Conservation (phyloP, 352 stramenopile species). For the Phytophthora pinifolia region DNA sequence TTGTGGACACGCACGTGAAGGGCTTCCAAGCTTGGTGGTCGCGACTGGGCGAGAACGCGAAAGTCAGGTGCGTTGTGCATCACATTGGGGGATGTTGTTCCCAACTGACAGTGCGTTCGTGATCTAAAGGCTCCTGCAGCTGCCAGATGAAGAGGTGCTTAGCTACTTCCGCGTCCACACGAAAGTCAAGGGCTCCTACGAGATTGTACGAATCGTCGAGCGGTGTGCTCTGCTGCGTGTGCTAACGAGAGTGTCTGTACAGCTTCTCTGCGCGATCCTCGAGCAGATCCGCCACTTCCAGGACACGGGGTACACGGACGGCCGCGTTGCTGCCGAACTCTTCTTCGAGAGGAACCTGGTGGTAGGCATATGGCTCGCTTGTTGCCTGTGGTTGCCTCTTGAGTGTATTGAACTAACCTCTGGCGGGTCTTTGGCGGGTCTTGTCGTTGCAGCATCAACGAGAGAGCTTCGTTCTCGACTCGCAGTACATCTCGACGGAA, state of each 20-base stretch:
- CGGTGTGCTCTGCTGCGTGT: neutral
- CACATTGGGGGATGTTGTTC: neutral
- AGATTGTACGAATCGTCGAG: slow-evolving; percentile 56
- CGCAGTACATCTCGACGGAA: slow-evolving; percentile 39
- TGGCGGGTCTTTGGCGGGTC: neutral
- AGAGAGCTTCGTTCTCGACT: slow-evolving; percentile 55
- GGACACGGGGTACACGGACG: slow-evolving; percentile 90
- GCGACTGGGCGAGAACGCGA: slow-evolving; percentile 42
- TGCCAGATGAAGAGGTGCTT: slow-evolving; percentile 83
- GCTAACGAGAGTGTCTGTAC: neutral
- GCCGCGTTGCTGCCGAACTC: slow-evolving; percentile 70
- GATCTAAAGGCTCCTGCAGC: slow-evolving; percentile 72
- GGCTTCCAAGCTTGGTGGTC: slow-evolving; percentile 63
- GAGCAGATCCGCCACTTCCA: slow-evolving; percentile 94
- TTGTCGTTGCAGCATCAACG: slow-evolving; percentile 36
- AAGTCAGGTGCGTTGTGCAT: slow-evolving; percentile 35
- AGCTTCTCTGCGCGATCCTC: slow-evolving; percentile 83
- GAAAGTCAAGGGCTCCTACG: slow-evolving; percentile 90
- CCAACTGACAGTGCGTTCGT: slow-evolving; percentile 1
- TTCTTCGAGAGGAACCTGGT: slow-evolving; percentile 60
- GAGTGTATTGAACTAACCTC: too few species aligned
- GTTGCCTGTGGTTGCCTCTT: too few species aligned
- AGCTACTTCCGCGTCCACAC: slow-evolving; percentile 81
- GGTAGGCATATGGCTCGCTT: slow-evolving; percentile 19
- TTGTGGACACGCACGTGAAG: slow-evolving; percentile 68